Base-by-base conservation (phyloP, 352 stramenopile species). In the Pythium coloratum region DNA sequence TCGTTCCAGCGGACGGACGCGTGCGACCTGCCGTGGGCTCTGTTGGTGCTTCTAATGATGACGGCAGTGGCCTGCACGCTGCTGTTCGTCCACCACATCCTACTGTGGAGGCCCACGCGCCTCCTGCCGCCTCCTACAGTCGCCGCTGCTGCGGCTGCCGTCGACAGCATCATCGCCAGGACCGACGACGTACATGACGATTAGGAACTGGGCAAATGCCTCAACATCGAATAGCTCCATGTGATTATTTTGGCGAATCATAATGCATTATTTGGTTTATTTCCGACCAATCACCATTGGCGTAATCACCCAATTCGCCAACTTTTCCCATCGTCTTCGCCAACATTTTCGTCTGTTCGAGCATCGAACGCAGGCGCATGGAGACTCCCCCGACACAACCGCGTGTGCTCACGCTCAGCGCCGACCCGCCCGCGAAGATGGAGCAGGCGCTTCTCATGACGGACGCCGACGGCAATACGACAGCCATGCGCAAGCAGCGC, bases 401-500 rank as follows among this genome's bases (percentile, higher is more conserved):
- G 16, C 30, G 50, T 13, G 26, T n/a, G 50, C 30, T 34, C 26
- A 20, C 50, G 50, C 50, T 24, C 12, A 56, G 50, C 20, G 24
- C 50, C 26, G 50, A 34, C 26, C 50, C 3, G 10, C 50, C 8
- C 26, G 1, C n/a, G 50, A n/a, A 16, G 12, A 56, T n/a, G 50
- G 50, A 56, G 26, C 26, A 34, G 50, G 20, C 10, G 9, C 26
- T 40, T 13, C 5, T 20, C 26, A 40, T 34, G 26, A 24, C 0
- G 6, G 50, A 56, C 30, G 30, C 20, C 3, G 50, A 38, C 36
- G 42, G 7, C 2, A 28, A 42, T 32, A 16, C 40, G 2, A 16
- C 16, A 1, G 6, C 30, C 10, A 3, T 49, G 40, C 57, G 57
- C 58, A 71, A 66, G 53, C 44, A 59, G 65, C 65, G 55, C 3